phyloP scores from a whole-genome alignment of 805 yeast genomes.

The Naumovozyma castellii region DNA sequence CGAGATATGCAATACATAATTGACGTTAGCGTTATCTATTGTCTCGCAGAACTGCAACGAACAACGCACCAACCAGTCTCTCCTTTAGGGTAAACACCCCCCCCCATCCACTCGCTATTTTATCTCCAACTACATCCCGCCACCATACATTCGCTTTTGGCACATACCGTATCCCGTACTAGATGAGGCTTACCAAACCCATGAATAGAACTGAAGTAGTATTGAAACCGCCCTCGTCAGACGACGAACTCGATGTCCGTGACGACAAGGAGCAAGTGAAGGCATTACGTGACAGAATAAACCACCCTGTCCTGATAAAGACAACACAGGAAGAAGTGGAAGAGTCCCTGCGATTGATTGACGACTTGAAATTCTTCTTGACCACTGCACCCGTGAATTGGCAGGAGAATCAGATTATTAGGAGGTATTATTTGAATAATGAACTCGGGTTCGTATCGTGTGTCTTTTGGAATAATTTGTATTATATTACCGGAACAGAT shows the following conservation, averaged over 20 bases:
- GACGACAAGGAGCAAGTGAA: not conserved
- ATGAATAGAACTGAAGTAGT: constrained; percentile 10
- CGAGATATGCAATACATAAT: too few relatives aligned
- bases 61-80: too few relatives aligned
- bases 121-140: too few relatives aligned
- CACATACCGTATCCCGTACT: too few relatives aligned
- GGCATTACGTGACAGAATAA: not conserved
- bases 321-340: constrained; percentile 18
- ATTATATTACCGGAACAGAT: constrained; percentile 91
- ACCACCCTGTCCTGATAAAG: constrained; percentile 41
- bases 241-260: constrained; percentile 10
- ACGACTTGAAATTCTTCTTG: constrained; percentile 74
- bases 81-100: not conserved
- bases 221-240: not conserved
- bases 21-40: too few relatives aligned
- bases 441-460: constrained; percentile 91
- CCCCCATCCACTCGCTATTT: not conserved
- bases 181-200: constrained; percentile 8
- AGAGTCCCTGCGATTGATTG: constrained; percentile 51
- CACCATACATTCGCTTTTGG: too few relatives aligned
- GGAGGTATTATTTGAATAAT: constrained; percentile 75
- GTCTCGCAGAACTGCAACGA: too few relatives aligned
- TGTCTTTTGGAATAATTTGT: constrained; percentile 83
- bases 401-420: constrained; percentile 78
- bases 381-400: constrained; percentile 94